Evolutionary conservation across 139 green algal species (phyloP), one percentile per base, ranked within the genome.

Genomic region (Mychonastes homosphaera): DNA sequence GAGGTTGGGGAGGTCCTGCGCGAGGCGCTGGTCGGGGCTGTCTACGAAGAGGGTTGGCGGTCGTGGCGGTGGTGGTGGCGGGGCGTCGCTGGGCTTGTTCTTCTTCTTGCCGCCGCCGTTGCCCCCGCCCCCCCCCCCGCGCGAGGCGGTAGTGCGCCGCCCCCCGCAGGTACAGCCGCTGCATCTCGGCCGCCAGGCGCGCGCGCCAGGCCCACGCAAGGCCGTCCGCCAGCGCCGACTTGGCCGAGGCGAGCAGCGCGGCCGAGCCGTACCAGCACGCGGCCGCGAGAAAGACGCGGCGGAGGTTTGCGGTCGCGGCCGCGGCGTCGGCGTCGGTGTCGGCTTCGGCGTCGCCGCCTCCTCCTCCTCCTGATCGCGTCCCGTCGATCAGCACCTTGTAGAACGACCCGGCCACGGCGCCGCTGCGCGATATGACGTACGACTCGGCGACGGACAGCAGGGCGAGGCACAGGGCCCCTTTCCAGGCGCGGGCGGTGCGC

Each of bases 11-110:
- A 88, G 76, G 66, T 94, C 86, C 30, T 91, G 79, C 16, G 72
- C 81, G 32, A 94, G 83, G 18, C 85, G 73, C 78, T 93, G 77
- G 53, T 81, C 75, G 27, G 75, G 72, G 55, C 75, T 82, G 64
- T 82, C 72, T 30, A 65, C 24, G 23, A n/a, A n/a, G n/a, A n/a
- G n/a, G n/a, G n/a, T n/a, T n/a, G n/a, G n/a, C n/a, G n/a, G n/a
- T n/a, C n/a, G n/a, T n/a, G n/a, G n/a, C n/a, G n/a, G n/a, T n/a
- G n/a, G n/a, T n/a, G n/a, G n/a, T n/a, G n/a, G n/a, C n/a, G n/a
- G n/a, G n/a, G n/a, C n/a, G n/a, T n/a, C n/a, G n/a, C n/a, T n/a
- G n/a, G n/a, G n/a, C n/a, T n/a, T n/a, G n/a, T n/a, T n/a, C n/a
- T n/a, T n/a, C n/a, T n/a, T 34, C 3, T 4, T 8, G 8, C n/a